Base-by-base conservation (phyloP, 352 stramenopile genomes). In the Globisporangium rhizosaccharum region DNA sequence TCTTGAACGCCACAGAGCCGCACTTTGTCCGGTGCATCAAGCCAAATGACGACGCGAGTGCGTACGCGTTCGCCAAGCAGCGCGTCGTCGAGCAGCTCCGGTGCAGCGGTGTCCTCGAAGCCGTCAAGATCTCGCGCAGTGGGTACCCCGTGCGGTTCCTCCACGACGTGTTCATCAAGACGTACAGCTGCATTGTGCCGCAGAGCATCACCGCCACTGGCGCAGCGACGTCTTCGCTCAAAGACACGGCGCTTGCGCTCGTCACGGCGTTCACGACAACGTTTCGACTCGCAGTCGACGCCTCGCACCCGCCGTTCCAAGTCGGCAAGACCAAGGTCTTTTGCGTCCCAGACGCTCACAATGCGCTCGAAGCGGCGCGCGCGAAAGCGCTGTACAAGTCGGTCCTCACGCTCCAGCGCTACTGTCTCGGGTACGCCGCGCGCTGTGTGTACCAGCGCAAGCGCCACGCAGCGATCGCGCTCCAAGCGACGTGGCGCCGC, bases 91-190 rank as follows among this genome's bases (percentile, higher is more conserved):
- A 96, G 53, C 88, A 96, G 59, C 71, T 96, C 14, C 81, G 80
- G 11, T 96, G 86, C 59, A 94, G 85, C 59, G 88, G 88, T 50
- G 83, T 96, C 14, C 50, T 96, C 53, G 87, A 96, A 68, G 88
- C 88, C 11, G 85, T 94, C 41, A 91, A 94, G 66, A 94, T 96
- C 63, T 94, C 86, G 30, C 79, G 87, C 14, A 90, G 80, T 28
- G 86, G 87, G 20, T 95, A 96, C 72, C 96, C 97, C 36, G 96
- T 99, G 55, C 96, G 98, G 59, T 90, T 99, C 53, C 62, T 75
- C 53, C 96, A 99, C 71, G 67, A 90, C 50, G 70, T 85, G 66
- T 99, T 99, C 73, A 74, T 96, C 63, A 81, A 84, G 72, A 91
- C 77, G 51, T 92, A 90, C 63, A 71, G 67, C 49, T 88, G 81